Conservation (phyloP, 2,329 filamentous ascomycete genomes). For the Sarocladium kiliense region DNA sequence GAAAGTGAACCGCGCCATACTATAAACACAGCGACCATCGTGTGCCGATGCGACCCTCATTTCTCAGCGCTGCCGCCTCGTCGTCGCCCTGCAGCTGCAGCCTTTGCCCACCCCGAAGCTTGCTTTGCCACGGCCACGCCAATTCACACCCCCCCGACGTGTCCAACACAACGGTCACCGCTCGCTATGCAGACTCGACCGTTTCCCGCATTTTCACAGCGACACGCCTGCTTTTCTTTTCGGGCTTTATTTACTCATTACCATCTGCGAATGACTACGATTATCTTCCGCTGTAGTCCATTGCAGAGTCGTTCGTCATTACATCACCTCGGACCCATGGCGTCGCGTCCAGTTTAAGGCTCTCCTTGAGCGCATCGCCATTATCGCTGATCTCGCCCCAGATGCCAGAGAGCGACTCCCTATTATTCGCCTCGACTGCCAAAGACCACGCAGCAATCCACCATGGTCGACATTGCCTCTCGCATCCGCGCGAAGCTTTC, state of each 20-base stretch:
- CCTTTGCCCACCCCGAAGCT: neutral
- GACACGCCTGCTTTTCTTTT: neutral
- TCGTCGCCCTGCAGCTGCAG: neutral
- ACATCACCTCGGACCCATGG: neutral
- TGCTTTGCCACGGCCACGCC: conserved; percentile 5
- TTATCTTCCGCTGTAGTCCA: neutral
- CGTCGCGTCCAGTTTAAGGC: neutral
- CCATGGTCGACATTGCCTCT: conserved; percentile 9
- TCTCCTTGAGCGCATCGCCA: neutral
- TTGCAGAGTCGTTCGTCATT: too few relatives aligned
- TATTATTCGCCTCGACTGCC: neutral
- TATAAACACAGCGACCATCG: neutral
- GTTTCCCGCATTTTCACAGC: neutral
- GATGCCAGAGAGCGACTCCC: neutral
- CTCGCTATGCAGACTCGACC: neutral
- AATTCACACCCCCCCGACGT: neutral
- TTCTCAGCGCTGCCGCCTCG: neutral
- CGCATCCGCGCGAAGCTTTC: conserved; percentile 13
- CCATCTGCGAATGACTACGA: neutral
- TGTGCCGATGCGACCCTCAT: neutral
- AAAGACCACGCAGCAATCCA: neutral
- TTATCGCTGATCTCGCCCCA: neutral
- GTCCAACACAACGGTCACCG: neutral
- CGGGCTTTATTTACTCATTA: neutral
- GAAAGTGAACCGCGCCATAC: neutral